Evolutionary conservation across 805 yeast species (phyloP).

Genomic region (Metschnikowia arizonensis): DNA sequence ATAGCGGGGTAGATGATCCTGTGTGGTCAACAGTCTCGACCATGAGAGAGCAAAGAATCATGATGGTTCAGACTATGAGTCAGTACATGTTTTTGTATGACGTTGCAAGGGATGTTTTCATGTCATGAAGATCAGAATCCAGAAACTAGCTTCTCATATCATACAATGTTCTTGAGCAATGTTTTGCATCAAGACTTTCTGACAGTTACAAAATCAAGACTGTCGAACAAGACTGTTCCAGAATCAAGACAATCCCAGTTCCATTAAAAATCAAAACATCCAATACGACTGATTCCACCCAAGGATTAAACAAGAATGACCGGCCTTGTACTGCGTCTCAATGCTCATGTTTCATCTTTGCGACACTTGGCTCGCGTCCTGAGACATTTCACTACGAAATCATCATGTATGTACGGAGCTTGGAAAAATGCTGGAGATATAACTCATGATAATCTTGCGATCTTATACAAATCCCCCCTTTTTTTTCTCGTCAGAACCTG

Average conservation of each 20-base stretch:
- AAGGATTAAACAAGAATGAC: too few species aligned
- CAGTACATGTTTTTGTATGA: slow-evolving; percentile 37
- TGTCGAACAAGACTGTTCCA: too few species aligned
- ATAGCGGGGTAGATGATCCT: slow-evolving; percentile 19
- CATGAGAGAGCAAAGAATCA: slow-evolving; percentile 33
- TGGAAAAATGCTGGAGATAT: background rate
- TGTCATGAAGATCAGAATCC: background rate
- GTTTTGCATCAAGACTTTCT: too few species aligned
- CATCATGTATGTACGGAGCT: background rate
- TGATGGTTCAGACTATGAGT: slow-evolving; percentile 43
- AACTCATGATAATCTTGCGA: background rate
- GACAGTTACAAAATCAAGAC: too few species aligned
- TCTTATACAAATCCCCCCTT: background rate
- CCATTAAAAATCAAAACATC: background rate
- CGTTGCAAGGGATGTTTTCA: slow-evolving; percentile 11
- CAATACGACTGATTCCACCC: too few species aligned
- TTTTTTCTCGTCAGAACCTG: background rate
- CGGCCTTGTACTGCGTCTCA: background rate
- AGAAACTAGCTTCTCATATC: background rate
- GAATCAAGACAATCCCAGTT: background rate
- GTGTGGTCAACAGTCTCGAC: slow-evolving; percentile 26
- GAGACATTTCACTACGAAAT: background rate
- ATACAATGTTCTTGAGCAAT: too few species aligned
- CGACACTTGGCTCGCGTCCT: background rate
- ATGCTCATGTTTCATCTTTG: slow-evolving; percentile 2